Evolutionary conservation across 352 stramenopile species (phyloP).

Genomic region (Globisporangium sylvaticum): DNA sequence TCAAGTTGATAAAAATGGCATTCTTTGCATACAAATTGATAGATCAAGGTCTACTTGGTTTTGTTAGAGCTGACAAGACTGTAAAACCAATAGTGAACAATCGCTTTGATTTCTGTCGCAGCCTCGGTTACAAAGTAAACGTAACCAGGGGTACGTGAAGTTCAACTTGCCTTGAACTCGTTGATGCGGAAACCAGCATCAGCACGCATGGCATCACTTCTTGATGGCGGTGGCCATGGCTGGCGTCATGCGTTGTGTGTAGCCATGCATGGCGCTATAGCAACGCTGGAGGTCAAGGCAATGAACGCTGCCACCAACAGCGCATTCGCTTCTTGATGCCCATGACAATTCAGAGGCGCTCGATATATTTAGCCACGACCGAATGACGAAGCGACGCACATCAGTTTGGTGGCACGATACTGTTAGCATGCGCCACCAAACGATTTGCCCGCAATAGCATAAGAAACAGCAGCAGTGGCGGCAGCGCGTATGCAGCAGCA

Average conservation of each 20-base stretch:
- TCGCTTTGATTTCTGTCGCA: not conserved
- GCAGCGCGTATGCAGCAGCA: constrained; percentile 16
- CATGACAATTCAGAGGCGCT: not conserved
- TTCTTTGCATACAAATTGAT: not conserved
- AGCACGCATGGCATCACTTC: not conserved
- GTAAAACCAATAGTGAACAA: not conserved
- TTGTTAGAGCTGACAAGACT: not conserved
- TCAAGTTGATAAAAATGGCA: not conserved
- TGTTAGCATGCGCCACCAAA: not conserved
- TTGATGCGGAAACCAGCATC: not conserved
- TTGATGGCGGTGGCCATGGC: not conserved
- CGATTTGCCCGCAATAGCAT: not conserved
- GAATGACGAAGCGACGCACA: not conserved
- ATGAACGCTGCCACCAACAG: no score
- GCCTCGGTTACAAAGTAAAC: not conserved
- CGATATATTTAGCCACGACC: not conserved
- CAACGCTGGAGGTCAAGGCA: no score
- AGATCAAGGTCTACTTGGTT: not conserved
- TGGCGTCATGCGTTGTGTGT: not conserved
- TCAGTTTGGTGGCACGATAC: not conserved
- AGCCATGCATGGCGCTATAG: not conserved
- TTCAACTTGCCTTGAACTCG: not conserved
- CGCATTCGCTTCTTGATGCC: not conserved
- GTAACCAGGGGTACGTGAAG: not conserved
- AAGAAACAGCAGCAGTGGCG: not conserved